A percentile compares a stretch with the other conserved stretches of the same genome.
These are phyloP conservation scores for Kodamaea jinghongensis DNA, from an alignment of 805 yeast species.

Conservation along the genomic window DNA sequence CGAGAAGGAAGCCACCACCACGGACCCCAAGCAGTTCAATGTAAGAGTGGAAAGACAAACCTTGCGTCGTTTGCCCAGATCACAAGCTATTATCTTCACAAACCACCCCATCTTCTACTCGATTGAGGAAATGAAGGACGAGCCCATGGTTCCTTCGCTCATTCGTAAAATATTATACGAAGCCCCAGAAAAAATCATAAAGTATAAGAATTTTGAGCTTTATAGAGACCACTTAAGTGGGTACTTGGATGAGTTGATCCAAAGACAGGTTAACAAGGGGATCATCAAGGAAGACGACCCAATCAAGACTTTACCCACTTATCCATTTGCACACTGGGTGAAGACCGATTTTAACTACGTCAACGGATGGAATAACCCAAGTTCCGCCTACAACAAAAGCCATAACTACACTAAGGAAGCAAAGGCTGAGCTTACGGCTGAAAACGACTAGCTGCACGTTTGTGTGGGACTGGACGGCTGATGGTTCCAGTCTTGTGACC, in stretches of 20 bases:
- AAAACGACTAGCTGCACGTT: conserved; percentile 11
- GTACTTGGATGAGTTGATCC: conserved; percentile 54
- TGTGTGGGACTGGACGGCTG: too few species aligned
- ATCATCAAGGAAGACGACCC: conserved; percentile 55
- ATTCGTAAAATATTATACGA: conserved; percentile 60
- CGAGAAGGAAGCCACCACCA: conserved; percentile 25
- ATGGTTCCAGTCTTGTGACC: too few species aligned
- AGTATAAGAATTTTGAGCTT: conserved; percentile 59
- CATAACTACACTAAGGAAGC: conserved; percentile 23
- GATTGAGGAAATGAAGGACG: conserved; percentile 77
- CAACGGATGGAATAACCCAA: conserved; percentile 42
- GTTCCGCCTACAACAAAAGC: conserved; percentile 18
- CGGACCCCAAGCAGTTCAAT: conserved; percentile 54
- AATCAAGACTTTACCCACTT: conserved; percentile 53
- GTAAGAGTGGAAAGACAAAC: conserved; percentile 76
- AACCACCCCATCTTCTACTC: conserved; percentile 78
- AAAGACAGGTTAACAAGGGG: conserved; percentile 57
- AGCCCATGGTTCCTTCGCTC: conserved; percentile 74
- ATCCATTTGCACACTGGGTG: conserved; percentile 64
- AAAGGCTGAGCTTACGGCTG: conserved; percentile 18
- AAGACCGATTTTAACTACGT: conserved; percentile 38
- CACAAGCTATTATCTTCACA: conserved; percentile 66
- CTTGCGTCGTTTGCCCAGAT: conserved; percentile 61
- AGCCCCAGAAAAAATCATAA: conserved; percentile 63
- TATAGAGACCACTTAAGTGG: conserved; percentile 59